Evolutionary conservation across 1,139 yeast species (phyloP).

Genomic region (Blastobotrys illinoisensis): DNA sequence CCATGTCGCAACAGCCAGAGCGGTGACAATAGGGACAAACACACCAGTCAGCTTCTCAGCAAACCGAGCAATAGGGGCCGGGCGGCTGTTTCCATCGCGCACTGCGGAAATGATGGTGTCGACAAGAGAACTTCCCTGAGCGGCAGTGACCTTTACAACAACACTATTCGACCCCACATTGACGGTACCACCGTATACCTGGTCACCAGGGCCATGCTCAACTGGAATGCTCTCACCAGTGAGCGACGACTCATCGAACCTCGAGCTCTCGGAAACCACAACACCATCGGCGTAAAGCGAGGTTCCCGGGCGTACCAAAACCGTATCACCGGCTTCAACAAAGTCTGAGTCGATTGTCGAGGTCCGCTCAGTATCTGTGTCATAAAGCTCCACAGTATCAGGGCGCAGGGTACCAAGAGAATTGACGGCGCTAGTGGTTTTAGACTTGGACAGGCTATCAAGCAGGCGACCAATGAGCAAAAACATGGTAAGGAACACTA

Average conservation of each 20-base stretch:
- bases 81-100: constrained; percentile 64
- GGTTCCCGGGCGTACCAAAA: constrained; percentile 58
- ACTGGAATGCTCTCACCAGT: constrained; percentile 77
- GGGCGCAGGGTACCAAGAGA: constrained; percentile 49
- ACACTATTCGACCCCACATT: constrained; percentile 54
- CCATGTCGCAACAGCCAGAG: constrained; percentile 61
- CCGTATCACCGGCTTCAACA: constrained; percentile 59
- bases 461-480: constrained; percentile 62
- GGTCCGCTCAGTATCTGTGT: constrained; percentile 17
- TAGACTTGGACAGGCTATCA: constrained; percentile 60
- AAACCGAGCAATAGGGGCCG: constrained; percentile 68
- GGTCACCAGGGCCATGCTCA: constrained; percentile 54
- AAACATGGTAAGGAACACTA: constrained; percentile 67
- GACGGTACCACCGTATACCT: constrained; percentile 66
- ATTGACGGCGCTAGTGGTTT: constrained; percentile 62
- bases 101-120: constrained; percentile 69
- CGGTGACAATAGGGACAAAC: constrained; percentile 65
- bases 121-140: constrained; percentile 60
- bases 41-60: constrained; percentile 69
- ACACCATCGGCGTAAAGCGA: constrained; percentile 71
- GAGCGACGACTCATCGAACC: constrained; percentile 70
- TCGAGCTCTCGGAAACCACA: constrained; percentile 49
- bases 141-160: constrained; percentile 52
- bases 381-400: constrained; percentile 45
- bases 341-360: constrained; percentile 43